Evolutionary conservation across 257 asterid species (phyloP).

Genomic region (Salvia splendens): DNA sequence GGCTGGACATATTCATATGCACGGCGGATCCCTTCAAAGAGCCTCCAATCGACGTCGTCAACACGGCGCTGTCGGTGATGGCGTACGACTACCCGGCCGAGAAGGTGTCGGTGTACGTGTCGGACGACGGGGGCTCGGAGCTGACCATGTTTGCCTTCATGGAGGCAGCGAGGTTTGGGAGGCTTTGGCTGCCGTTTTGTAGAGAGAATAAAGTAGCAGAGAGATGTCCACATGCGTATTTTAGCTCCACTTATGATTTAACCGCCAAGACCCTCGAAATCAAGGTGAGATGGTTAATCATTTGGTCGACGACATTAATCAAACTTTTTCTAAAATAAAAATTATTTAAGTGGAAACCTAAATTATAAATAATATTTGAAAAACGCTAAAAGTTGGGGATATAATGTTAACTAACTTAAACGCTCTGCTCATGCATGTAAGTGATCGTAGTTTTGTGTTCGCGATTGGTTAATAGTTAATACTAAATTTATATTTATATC

Average conservation of each 20-base stretch:
- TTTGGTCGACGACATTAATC: too few relatives aligned
- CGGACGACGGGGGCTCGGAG: slow-evolving; percentile 83
- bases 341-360: too few relatives aligned
- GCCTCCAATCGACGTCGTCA: slow-evolving; percentile 61
- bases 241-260: slow-evolving; percentile 38
- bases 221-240: slow-evolving; percentile 62
- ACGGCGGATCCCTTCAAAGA: slow-evolving; percentile 80
- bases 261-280: slow-evolving; percentile 34
- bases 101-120: slow-evolving; percentile 66
- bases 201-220: slow-evolving; percentile 51
- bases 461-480: too few relatives aligned
- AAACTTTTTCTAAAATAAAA: too few relatives aligned
- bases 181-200: slow-evolving; percentile 69
- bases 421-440: too few relatives aligned
- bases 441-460: too few relatives aligned
- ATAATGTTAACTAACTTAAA: too few relatives aligned
- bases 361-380: too few relatives aligned
- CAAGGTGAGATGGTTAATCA: slow-evolving; percentile 42
- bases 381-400: too few relatives aligned
- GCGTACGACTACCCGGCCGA: slow-evolving; percentile 73
- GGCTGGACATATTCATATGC: slow-evolving; percentile 66
- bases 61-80: slow-evolving; percentile 79
- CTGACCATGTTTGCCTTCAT: slow-evolving; percentile 66
- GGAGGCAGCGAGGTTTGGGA: slow-evolving; percentile 76
- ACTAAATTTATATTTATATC: too few relatives aligned